A percentile compares a stretch with the other conserved stretches of the same genome.
Evolutionary conservation across 2,329 filamentous ascomycete genomes (phyloP).

Genomic region (Ceratocystis cubensis): DNA sequence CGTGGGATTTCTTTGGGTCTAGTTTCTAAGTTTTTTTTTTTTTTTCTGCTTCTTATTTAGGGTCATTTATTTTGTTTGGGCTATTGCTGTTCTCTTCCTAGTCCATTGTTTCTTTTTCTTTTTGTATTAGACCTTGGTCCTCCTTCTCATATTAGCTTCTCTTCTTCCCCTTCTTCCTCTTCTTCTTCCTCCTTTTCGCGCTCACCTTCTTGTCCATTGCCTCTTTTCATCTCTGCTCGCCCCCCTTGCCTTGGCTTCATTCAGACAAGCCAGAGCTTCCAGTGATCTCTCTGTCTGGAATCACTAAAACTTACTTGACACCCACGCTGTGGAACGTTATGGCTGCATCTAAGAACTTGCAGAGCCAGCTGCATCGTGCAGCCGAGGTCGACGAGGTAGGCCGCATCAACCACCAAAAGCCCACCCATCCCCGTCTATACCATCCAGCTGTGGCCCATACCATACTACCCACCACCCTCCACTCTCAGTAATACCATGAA

Average conservation of each 20-base stretch:
- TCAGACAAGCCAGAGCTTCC: background rate
- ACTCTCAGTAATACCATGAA: background rate
- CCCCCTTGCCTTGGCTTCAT: background rate
- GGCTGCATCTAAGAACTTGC: background rate
- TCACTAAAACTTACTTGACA: too few relatives aligned
- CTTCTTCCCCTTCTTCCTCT: constrained; percentile 1
- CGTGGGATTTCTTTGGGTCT: background rate
- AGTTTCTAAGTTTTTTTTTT: constrained; percentile 2
- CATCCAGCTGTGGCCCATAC: background rate
- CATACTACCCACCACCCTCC: background rate
- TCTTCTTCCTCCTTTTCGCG: constrained; percentile 1
- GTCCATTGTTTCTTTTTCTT: constrained; percentile 2
- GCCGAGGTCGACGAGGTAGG: constrained; percentile 38
- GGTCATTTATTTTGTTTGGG: background rate
- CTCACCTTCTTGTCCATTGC: background rate
- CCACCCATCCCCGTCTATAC: background rate
- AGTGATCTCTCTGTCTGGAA: too few relatives aligned
- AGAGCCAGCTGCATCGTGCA: constrained; percentile 28
- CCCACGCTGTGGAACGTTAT: background rate
- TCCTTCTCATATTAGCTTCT: background rate
- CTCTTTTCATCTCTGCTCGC: background rate
- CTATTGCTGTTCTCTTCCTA: background rate
- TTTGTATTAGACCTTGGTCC: background rate
- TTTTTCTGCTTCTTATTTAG: background rate
- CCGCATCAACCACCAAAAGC: constrained; percentile 12